Conservation (phyloP, 2,329 filamentous ascomycete genomes). For the Diaporthe sp. region DNA sequence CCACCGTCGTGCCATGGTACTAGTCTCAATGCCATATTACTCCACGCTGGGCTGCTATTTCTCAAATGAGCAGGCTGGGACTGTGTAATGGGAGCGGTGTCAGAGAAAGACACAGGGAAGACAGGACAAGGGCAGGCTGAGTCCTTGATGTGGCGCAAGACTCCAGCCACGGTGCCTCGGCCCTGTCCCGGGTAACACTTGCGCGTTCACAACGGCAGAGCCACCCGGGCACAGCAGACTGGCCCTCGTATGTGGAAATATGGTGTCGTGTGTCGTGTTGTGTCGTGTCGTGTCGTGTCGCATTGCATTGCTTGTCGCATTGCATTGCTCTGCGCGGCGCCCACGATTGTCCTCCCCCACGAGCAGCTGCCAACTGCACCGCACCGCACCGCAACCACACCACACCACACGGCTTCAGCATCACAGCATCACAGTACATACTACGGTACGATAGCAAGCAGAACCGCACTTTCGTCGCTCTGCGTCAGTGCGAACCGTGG, state of each 20-base stretch:
- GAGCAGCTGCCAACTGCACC: neutral
- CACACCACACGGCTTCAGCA: neutral
- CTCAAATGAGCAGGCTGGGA: neutral
- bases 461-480: neutral
- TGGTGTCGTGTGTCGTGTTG: neutral
- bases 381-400: neutral
- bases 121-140: neutral
- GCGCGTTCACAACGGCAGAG: neutral
- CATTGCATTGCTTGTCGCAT: neutral
- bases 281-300: neutral
- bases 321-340: neutral
- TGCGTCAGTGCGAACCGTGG: slow-evolving; percentile 2
- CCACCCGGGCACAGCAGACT: neutral
- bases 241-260: neutral
- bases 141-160: neutral
- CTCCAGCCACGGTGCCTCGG: neutral
- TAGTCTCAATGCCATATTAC: neutral
- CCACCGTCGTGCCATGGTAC: neutral
- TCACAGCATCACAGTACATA: neutral
- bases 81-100: neutral
- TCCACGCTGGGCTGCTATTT: neutral
- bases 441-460: neutral
- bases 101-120: neutral
- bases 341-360: neutral
- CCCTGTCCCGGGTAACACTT: neutral